Conservation (phyloP, 2,329 filamentous ascomycete species). For the Fusarium buharicum region DNA sequence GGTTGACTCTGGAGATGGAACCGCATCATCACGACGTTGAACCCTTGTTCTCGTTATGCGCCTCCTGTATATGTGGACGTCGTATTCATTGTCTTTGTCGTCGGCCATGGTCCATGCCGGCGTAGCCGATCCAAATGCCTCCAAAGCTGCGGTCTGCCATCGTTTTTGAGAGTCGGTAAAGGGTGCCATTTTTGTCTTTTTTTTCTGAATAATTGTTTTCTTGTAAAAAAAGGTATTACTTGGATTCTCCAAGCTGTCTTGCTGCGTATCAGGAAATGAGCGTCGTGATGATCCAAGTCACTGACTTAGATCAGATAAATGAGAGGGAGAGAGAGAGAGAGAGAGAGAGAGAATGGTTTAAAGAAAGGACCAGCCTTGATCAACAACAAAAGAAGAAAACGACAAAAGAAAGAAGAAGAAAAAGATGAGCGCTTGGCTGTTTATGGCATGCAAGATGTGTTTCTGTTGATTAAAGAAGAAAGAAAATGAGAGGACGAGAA, state of each 20-base stretch:
- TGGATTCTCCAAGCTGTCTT: slow-evolving; percentile 13
- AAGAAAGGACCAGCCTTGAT: slow-evolving; percentile 44
- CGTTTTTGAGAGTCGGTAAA: slow-evolving; percentile 24
- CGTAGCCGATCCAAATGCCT: slow-evolving; percentile 26
- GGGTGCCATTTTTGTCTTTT: slow-evolving; percentile 24
- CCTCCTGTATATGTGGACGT: slow-evolving; percentile 32
- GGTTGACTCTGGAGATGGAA: slow-evolving; percentile 14
- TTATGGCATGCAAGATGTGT: slow-evolving; percentile 29
- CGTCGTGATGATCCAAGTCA: slow-evolving; percentile 35
- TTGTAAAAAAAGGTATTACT: slow-evolving; percentile 15
- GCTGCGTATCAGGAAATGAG: slow-evolving; percentile 28
- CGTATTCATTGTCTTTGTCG: slow-evolving; percentile 37
- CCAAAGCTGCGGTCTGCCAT: slow-evolving; percentile 37
- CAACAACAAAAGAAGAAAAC: slow-evolving; percentile 34
- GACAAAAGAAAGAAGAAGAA: slow-evolving; percentile 23
- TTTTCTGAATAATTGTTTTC: slow-evolving; percentile 2
- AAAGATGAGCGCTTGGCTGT: slow-evolving; percentile 28
- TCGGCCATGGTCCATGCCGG: slow-evolving; percentile 47
- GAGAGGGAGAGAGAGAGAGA: slow-evolving; percentile 10
- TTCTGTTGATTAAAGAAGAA: slow-evolving; percentile 20
- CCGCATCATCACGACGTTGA: slow-evolving; percentile 15
- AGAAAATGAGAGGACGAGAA: slow-evolving; percentile 30
- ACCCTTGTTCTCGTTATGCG: slow-evolving; percentile 16
- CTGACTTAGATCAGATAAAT: slow-evolving; percentile 37
- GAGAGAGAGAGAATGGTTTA: neutral